Conservation (phyloP, 2,329 filamentous ascomycete genomes). For the Pseudonectria foliicola region DNA sequence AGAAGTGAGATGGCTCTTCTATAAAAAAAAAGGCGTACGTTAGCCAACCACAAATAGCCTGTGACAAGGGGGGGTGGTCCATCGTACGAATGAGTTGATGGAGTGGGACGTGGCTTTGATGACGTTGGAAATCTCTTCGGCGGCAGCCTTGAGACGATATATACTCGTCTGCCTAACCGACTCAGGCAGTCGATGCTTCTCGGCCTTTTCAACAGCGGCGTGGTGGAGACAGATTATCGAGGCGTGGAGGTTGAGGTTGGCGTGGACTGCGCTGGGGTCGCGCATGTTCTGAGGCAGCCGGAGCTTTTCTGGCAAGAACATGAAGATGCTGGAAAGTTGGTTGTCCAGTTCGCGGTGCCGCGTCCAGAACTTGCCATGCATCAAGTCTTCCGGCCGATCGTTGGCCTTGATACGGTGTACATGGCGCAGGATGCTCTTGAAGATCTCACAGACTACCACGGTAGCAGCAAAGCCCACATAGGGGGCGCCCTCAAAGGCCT, state of each 20-base stretch:
- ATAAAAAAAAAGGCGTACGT: background rate
- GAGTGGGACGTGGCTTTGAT: slow-evolving; percentile 71
- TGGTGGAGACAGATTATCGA: slow-evolving; percentile 85
- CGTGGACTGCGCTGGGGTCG: slow-evolving; percentile 69
- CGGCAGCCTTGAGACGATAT: slow-evolving; percentile 67
- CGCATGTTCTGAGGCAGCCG: slow-evolving; percentile 62
- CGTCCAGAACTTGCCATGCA: slow-evolving; percentile 74
- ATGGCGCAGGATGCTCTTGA: slow-evolving; percentile 75
- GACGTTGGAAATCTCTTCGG: slow-evolving; percentile 76
- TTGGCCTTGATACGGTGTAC: slow-evolving; percentile 63
- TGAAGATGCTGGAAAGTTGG: slow-evolving; percentile 66
- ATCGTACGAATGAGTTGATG: slow-evolving; percentile 59
- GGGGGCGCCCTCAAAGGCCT: slow-evolving; percentile 53
- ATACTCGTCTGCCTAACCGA: slow-evolving; percentile 64
- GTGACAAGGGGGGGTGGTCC: background rate
- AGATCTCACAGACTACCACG: slow-evolving; percentile 67
- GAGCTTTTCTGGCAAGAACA: slow-evolving; percentile 69
- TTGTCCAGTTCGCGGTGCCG: slow-evolving; percentile 79
- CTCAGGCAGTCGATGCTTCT: slow-evolving; percentile 59
- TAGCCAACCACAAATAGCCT: background rate
- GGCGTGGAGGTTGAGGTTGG: slow-evolving; percentile 84
- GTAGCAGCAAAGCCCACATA: slow-evolving; percentile 69
- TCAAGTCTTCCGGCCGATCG: slow-evolving; percentile 67
- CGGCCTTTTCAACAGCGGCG: slow-evolving; percentile 76
- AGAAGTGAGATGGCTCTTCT: slow-evolving; percentile 39